Base-by-base conservation (phyloP, 768 basidiomycete genomes). In the Plicaturopsis crispa region DNA sequence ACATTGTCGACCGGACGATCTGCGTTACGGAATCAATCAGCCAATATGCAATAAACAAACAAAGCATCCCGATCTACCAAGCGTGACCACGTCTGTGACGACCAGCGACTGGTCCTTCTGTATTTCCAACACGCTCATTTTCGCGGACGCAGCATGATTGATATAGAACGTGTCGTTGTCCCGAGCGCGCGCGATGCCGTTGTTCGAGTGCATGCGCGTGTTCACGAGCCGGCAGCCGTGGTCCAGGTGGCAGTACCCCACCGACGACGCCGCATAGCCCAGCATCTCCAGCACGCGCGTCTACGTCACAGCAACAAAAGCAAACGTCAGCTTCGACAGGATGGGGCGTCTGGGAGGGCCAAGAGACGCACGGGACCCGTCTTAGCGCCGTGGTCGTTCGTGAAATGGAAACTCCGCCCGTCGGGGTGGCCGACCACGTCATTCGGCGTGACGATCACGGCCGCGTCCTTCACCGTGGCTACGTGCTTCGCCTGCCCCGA, bases 91-190 rank as follows among this genome's bases (percentile, higher is more conserved):
- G 45, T 84, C 81, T 3, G 56, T 63, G 11, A 79, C 47, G 17
- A 73, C 58, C 13, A 87, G 66, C 0, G 71, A 67, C 43, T 83
- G 57, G 45, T 87, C 79, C 2, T 60, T 56, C 49, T 80, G 77
- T 36, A 60, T 56, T 46, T 85, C 77, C 17, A 84, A 59, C 33
- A 82, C 60, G 24, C 52, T 64, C 20, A 86, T 47, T 7, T 54
- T 58, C 3, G 76, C 78, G 1, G 46, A 43, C n/a, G 65, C 31
- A 10, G 54, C 52, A 42, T 68, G 72, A 4, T 64, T 69, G 17
- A 83, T 72, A 50, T 84, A 86, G 44, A 83, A 60, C 0, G 78
- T 78, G 14, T 73, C 78, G 43, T 83, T 79, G n/a, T n/a, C n/a
- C n/a, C n/a, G n/a, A 8, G 70, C 72, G 21, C 60, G 60, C 5